These are phyloP conservation scores for Aspergillus versicolor DNA, from an alignment of 2,329 filamentous ascomycete genomes.

Conservation along the genomic window DNA sequence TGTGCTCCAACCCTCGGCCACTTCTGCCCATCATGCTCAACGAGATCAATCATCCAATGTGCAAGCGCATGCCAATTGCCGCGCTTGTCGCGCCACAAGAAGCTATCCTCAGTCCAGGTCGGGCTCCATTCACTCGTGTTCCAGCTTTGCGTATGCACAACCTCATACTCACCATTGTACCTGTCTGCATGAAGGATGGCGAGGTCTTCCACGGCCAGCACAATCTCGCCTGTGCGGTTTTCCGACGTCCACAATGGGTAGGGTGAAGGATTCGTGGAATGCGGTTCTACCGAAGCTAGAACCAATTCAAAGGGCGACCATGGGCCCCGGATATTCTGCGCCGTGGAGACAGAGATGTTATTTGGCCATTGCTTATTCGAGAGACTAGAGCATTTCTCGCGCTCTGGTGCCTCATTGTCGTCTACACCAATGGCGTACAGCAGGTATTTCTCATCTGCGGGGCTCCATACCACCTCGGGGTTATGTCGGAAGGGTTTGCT, in stretches of 20 bases:
- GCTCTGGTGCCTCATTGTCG: conserved; percentile 24
- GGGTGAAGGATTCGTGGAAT: conserved; percentile 13
- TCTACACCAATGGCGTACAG: conserved; percentile 46
- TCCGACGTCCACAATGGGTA: conserved; percentile 11
- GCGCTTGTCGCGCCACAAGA: conserved; percentile 38
- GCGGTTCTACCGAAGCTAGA: not conserved
- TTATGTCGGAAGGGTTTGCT: conserved; percentile 49
- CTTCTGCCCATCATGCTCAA: conserved; percentile 19
- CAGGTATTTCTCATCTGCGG: conserved; percentile 45
- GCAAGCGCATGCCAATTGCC: conserved; percentile 36
- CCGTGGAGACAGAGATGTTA: conserved; percentile 15
- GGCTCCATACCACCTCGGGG: conserved; percentile 46
- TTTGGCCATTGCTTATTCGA: conserved; percentile 9
- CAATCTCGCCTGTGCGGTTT: conserved; percentile 2
- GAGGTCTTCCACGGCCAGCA: conserved; percentile 12
- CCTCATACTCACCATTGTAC: conserved; percentile 16
- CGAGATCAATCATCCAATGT: conserved; percentile 35
- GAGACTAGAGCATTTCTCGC: conserved; percentile 17
- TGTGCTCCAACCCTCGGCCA: conserved; percentile 36
- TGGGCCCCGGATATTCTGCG: not conserved
- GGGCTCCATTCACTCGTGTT: conserved; percentile 8
- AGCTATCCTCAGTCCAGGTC: conserved; percentile 33
- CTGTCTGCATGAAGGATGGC: conserved; percentile 15
- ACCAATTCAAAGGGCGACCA: conserved; percentile 4
- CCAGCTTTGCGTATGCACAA: conserved; percentile 2